Evolutionary conservation across 2,329 filamentous ascomycete species (phyloP).

Genomic region (Lecanoromycetidae sp.): DNA sequence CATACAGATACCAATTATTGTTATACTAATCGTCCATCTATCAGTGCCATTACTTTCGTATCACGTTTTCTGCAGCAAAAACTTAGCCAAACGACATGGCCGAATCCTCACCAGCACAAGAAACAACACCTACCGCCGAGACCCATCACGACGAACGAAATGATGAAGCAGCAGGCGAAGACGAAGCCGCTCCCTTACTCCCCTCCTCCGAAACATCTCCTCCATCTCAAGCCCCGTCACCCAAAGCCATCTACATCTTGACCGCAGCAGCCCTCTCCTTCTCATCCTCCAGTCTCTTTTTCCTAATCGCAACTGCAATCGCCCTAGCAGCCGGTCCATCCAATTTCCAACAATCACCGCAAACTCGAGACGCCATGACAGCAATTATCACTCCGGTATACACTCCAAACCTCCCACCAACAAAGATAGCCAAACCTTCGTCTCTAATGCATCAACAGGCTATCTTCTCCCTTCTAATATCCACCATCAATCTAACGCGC

Average conservation of each 20-base stretch:
- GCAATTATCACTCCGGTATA: neutral
- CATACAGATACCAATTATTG: too few species aligned
- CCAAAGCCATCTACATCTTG: neutral
- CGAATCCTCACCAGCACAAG: neutral
- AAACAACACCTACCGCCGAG: neutral
- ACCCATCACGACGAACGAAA: neutral
- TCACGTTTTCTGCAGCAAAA: too few species aligned
- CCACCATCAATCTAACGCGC: neutral
- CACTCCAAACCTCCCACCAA: neutral
- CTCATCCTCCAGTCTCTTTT: neutral
- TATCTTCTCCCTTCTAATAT: conserved; percentile 2
- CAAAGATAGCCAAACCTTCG: too few species aligned
- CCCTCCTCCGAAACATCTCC: neutral
- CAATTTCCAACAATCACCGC: neutral
- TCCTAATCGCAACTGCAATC: neutral
- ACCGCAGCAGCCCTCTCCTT: neutral
- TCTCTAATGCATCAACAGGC: neutral
- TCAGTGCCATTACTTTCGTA: too few species aligned
- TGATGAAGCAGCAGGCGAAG: neutral
- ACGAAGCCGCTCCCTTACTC: conserved; percentile 1
- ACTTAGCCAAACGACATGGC: neutral
- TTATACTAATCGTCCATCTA: too few species aligned
- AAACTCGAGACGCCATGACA: neutral
- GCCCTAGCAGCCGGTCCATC: neutral
- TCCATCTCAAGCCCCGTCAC: neutral